These are phyloP conservation scores for Botrytis elliptica DNA, from an alignment of 2,329 filamentous ascomycete genomes.

Conservation along the genomic window DNA sequence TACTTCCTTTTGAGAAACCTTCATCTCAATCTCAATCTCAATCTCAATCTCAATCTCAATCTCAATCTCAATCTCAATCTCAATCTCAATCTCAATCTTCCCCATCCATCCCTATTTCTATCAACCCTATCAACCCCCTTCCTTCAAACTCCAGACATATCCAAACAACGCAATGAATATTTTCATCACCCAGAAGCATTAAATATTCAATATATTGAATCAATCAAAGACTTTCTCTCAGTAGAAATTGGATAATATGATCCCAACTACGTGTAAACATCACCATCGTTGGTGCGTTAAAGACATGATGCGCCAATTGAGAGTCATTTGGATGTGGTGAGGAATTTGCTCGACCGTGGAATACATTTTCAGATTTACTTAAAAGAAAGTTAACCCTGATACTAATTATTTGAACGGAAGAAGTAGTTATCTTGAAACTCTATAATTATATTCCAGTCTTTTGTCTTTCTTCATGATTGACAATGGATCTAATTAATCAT, in stretches of 20 bases:
- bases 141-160: not conserved
- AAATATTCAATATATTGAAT: not conserved
- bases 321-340: not conserved
- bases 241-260: not conserved
- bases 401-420: not conserved
- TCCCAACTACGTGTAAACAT: fast-evolving
- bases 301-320: not conserved
- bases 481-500: not conserved
- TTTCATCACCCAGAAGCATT: not conserved
- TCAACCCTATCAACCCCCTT: not conserved
- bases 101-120: too few relatives aligned
- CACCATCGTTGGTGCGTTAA: not conserved
- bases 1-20: too few relatives aligned
- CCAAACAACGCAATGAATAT: not conserved
- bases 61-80: too few relatives aligned
- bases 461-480: not conserved
- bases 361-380: not conserved
- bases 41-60: too few relatives aligned
- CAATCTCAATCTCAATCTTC: too few relatives aligned
- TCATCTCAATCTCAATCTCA: too few relatives aligned
- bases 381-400: not conserved
- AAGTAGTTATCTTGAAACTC: not conserved
- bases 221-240: fast-evolving
- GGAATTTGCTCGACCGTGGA: not conserved
- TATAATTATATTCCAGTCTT: not conserved